Evolutionary conservation across 129 eudicot species (phyloP).

Genomic region (Helianthus tuberosus): DNA sequence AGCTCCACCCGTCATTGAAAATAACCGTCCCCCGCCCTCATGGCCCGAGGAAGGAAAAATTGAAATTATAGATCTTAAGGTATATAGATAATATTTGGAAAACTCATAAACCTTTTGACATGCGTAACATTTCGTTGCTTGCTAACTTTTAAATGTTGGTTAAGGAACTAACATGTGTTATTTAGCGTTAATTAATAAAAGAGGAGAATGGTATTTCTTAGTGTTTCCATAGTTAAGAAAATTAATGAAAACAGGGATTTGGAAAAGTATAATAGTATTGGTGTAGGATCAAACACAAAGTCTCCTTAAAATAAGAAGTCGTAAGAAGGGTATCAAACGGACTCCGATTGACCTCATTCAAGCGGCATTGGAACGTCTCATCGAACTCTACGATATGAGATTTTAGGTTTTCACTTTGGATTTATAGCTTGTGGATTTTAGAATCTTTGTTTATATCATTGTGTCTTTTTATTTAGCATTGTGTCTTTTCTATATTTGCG

Average conservation of each 20-base stretch:
- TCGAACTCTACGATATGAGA: no score
- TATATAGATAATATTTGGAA: constrained; percentile 23
- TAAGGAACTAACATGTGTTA: not conserved
- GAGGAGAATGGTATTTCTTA: not conserved
- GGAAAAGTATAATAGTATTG: not conserved
- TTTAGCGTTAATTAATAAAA: constrained; percentile 2
- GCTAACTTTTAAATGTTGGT: constrained; percentile 6
- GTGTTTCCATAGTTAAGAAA: not conserved
- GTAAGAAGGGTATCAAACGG: no score
- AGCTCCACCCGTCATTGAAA: constrained; percentile 80
- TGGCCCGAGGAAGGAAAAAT: constrained; percentile 89
- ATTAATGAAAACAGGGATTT: not conserved
- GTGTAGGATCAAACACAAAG: no score
- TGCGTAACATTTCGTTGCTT: constrained; percentile 13
- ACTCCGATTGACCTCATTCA: no score
- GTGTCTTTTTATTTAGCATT: no score
- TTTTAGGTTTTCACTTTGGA: no score
- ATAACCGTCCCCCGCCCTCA: constrained; percentile 55
- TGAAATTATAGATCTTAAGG: constrained; percentile 80
- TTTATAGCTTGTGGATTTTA: no score
- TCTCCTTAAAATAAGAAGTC: no score
- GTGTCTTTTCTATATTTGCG: no score
- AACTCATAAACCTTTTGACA: not conserved
- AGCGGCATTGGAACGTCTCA: no score
- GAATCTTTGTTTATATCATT: no score